These are phyloP conservation scores for Dendryphion nanum DNA, from an alignment of 2,329 filamentous ascomycete genomes.

Conservation along the genomic window DNA sequence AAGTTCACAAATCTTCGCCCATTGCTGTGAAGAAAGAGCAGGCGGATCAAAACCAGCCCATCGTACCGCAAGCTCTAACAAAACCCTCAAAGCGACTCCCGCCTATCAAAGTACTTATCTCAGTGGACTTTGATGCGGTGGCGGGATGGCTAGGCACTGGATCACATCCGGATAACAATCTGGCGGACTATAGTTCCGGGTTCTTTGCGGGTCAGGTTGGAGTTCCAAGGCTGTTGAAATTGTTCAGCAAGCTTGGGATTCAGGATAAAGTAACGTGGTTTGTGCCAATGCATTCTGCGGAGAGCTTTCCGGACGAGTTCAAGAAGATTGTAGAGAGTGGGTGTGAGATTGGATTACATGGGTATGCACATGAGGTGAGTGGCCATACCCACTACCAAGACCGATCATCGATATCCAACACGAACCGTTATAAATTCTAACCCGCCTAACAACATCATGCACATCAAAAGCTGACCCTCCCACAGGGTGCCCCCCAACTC, in stretches of 20 bases:
- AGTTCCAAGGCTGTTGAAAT: slow-evolving; percentile 53
- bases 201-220: slow-evolving; percentile 59
- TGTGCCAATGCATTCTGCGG: slow-evolving; percentile 58
- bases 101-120: slow-evolving; percentile 42
- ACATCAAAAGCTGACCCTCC: slow-evolving; percentile 2
- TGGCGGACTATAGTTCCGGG: slow-evolving; percentile 56
- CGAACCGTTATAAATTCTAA: too few relatives aligned
- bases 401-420: too few relatives aligned
- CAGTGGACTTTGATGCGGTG: slow-evolving; percentile 58
- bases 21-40: neutral
- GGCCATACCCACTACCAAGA: neutral
- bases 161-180: slow-evolving; percentile 51
- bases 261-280: slow-evolving; percentile 59
- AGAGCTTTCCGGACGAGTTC: slow-evolving; percentile 56
- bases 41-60: neutral
- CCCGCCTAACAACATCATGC: neutral
- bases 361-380: slow-evolving; percentile 48
- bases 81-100: slow-evolving; percentile 7
- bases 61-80: slow-evolving; percentile 1
- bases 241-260: slow-evolving; percentile 53
- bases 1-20: slow-evolving; percentile 20
- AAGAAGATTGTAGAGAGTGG: slow-evolving; percentile 52
- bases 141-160: slow-evolving; percentile 61
- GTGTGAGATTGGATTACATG: slow-evolving; percentile 53
- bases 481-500: slow-evolving; percentile 43